A percentile compares a stretch with the other conserved stretches of the same genome.
Conservation (phyloP, 2,329 filamentous ascomycete genomes). For the Epicoccum nigrum region DNA sequence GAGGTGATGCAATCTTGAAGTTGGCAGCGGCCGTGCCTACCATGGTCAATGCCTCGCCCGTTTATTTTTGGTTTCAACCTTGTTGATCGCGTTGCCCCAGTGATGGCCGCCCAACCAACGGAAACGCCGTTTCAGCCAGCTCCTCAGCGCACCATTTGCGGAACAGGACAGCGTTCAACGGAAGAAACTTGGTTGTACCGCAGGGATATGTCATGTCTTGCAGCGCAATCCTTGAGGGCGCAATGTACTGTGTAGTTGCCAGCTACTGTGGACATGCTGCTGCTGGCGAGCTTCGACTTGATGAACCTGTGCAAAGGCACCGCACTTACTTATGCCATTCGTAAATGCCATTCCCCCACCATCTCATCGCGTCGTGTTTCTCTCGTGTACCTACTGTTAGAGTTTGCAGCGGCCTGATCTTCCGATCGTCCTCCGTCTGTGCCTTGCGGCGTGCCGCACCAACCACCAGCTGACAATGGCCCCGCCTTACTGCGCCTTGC, state of each 20-base stretch:
- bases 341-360: constrained; percentile 5
- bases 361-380: constrained; percentile 1
- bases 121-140: constrained; percentile 15
- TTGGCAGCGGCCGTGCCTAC: neutral
- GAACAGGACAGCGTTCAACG: constrained; percentile 11
- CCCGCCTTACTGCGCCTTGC: constrained; percentile 9
- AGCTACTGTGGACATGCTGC: neutral
- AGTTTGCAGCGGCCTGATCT: constrained; percentile 17
- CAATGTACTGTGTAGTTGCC: too few relatives aligned
- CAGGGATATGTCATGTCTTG: constrained; percentile 9
- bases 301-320: neutral
- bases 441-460: constrained; percentile 14
- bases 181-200: constrained; percentile 16
- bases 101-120: constrained; percentile 10
- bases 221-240: neutral
- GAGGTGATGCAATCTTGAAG: constrained; percentile 18
- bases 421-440: constrained; percentile 14
- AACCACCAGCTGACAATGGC: constrained; percentile 10
- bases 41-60: too few relatives aligned
- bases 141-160: constrained; percentile 13
- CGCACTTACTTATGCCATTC: neutral
- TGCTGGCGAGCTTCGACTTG: neutral
- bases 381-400: constrained; percentile 10
- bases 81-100: constrained; percentile 15
- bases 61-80: constrained; percentile 16